Conservation (phyloP, 179 eudicot genomes). For the Dionaea muscipula region DNA sequence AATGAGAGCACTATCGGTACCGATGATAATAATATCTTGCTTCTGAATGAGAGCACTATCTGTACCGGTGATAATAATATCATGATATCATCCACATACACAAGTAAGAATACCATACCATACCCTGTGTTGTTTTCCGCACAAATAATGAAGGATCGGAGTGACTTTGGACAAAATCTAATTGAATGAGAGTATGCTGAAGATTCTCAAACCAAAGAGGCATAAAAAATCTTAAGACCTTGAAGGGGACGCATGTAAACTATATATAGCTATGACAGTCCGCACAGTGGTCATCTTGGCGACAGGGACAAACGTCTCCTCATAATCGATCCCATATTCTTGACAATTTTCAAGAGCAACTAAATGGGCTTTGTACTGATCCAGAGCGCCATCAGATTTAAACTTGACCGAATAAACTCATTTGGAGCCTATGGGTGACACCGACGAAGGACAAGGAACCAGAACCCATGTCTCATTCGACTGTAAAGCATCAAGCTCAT, state of each 20-base stretch:
- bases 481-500: too few relatives aligned
- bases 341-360: too few relatives aligned
- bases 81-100: slow-evolving; percentile 1
- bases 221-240: background rate
- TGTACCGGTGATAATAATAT: background rate
- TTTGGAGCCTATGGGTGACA: too few relatives aligned
- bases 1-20: background rate
- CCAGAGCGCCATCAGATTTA: background rate
- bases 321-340: background rate
- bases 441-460: too few relatives aligned
- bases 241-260: background rate
- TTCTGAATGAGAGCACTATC: too few relatives aligned
- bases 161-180: background rate
- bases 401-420: too few relatives aligned
- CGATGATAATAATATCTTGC: background rate
- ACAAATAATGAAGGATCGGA: background rate
- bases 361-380: background rate
- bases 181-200: background rate
- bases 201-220: background rate
- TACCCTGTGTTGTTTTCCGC: background rate
- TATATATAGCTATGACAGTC: background rate
- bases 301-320: background rate
- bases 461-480: too few relatives aligned
- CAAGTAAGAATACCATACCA: background rate
- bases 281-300: background rate